Base-by-base conservation (phyloP, 257 asterid genomes). In the Oldenlandia corymbosa region DNA sequence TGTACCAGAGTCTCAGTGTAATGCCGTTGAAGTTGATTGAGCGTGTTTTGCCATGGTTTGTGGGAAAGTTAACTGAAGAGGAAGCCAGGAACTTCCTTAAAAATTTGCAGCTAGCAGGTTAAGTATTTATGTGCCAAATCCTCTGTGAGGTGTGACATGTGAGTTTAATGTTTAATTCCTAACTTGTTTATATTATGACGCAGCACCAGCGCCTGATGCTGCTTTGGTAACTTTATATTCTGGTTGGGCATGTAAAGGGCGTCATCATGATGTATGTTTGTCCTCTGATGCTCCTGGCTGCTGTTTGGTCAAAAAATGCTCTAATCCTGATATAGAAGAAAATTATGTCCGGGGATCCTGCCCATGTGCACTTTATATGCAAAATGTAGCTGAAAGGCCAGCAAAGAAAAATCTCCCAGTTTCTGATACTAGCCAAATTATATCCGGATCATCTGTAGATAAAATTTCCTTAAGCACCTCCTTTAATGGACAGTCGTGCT, bases 201-300 rank as follows among this genome's bases (percentile, higher is more conserved):
- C 79, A 79, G 84, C 84, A 31, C 76, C 84, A 52, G 70, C 45
- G 26, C 41, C 64, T 59, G 84, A 79, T 60, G 61, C 73, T 43
- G 77, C 84, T 69, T 43, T 79, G 57, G 81, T 79, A 28, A 79
- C 84, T 31, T 72, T 79, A 28, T 79, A 69, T 41, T 64, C 77
- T 67, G 84, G 84, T 64, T 79, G 84, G 84, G 81, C 79, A 48
- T 79, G 84, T 67, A 79, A 79, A 70, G 81, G 84, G 23, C 70
- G 69, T 28, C 57, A 58, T 39, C 63, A 55, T 42, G 84, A 76
- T 65, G 75, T 59, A 43, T 79, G 84, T 58, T 76, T 79, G 69
- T 79, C 81, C 52, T 70, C 84, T 63, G 65, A 68, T 68, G 37
- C 34, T 39, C 39, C 73, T 23, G 79, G 84, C 54, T 63, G 71